Base-by-base conservation (phyloP, 148 eudicot genomes). In the Rhododendron williamsianum region DNA sequence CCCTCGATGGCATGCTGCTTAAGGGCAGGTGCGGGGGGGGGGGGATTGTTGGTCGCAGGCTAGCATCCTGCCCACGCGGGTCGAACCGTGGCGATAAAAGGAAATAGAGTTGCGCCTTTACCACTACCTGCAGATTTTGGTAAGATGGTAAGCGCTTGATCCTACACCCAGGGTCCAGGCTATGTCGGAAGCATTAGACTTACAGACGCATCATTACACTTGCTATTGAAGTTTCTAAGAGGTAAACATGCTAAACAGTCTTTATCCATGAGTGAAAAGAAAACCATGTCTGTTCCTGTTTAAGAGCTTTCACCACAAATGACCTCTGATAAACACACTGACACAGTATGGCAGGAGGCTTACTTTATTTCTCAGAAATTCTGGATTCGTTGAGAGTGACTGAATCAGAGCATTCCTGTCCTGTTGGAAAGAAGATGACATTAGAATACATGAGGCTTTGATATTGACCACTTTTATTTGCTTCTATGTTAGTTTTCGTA, bases 321-420 rank as follows among this genome's bases (percentile, higher is more conserved):
- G 54, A 67, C 9, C 35, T 41, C 10, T 18, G 12, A 36, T 21
- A 82, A 67, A 82, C 23, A 23, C 9, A 46, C 25, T 43, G 45
- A 38, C 52, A 46, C 12, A 51, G 46, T 72, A 67, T 25, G 51
- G 81, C 60, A 51, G 21, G 25, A 86, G n/a, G 69, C 96, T 90
- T 90, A 97, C 98, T 92, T 94, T 97, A 89, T 97, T 97, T 81
- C 91, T 94, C 51, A 97, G 94, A 87, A 85, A 97, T 89, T 95
- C 98, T 33, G 99, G 98, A 87, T 97, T 92, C 19, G 99, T 97
- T 41, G 99, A 97, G 87, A 95, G 89, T 25, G 99, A 92, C 85
- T 93, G 95, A 76, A 92, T 92, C 74, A 97, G 88, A 85, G 98
- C 94, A 81, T 56, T 88, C 77, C 90, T 91, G 78, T 97, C 98